Evolutionary conservation across 768 basidiomycete species (phyloP).

Genomic region (Mycena rosella): DNA sequence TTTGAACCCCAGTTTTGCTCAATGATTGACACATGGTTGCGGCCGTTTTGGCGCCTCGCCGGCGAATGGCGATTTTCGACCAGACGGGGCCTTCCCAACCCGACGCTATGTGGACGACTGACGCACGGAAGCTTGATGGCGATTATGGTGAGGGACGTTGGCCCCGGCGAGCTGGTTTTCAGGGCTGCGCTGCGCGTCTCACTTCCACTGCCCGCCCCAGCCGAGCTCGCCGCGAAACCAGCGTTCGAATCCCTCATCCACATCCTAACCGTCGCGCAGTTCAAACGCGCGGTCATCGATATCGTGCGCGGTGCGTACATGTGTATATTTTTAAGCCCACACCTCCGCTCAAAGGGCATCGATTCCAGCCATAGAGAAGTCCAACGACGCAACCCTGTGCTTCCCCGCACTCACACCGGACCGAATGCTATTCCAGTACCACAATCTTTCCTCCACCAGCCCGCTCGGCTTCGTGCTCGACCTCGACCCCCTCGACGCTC

Average conservation of each 20-base stretch:
- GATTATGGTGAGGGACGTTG: neutral
- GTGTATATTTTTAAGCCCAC: too few species aligned
- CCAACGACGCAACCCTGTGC: neutral
- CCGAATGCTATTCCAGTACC: neutral
- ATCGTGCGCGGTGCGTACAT: neutral
- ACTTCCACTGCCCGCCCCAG: neutral
- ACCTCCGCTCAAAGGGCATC: too few species aligned
- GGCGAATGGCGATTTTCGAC: neutral
- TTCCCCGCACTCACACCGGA: slow-evolving; percentile 3
- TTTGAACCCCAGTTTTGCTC: too few species aligned
- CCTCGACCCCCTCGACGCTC: slow-evolving; percentile 3
- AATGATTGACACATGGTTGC: too few species aligned
- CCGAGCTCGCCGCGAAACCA: neutral
- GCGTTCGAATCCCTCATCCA: neutral
- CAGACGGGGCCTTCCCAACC: neutral
- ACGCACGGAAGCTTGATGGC: neutral
- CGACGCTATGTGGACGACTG: neutral
- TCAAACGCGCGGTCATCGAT: neutral
- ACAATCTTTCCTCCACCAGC: neutral
- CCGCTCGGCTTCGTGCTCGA: neutral
- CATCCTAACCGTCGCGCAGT: neutral
- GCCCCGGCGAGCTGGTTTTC: neutral
- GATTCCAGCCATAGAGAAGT: neutral
- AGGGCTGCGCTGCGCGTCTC: neutral
- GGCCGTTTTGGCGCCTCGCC: too few species aligned